Percentiles rank a stretch among this genome's conserved stretches.
phyloP scores from a whole-genome alignment of 371 early-diverging fungal species.

The Apophysomyces ossiformis region DNA sequence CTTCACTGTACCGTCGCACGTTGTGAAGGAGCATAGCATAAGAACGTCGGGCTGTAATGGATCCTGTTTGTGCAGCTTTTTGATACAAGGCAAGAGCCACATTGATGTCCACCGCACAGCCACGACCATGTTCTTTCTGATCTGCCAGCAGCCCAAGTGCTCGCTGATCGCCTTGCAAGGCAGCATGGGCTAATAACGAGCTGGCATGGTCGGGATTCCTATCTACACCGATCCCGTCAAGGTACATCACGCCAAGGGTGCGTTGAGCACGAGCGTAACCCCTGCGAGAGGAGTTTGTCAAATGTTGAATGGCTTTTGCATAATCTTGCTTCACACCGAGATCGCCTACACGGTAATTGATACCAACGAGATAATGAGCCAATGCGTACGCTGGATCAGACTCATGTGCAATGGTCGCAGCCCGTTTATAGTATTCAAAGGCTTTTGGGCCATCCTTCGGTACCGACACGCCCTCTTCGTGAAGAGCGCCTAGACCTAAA shows the following conservation, averaged over 20 bases:
- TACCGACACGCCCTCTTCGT: slow-evolving; percentile 35
- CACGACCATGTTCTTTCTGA: background rate
- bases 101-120: slow-evolving; percentile 6
- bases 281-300: slow-evolving; percentile 25
- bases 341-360: slow-evolving; percentile 31
- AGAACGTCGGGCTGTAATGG: slow-evolving; percentile 13
- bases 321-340: slow-evolving; percentile 27
- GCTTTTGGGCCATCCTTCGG: slow-evolving; percentile 20
- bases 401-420: slow-evolving; percentile 9
- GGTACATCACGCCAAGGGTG: slow-evolving; percentile 40
- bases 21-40: slow-evolving; percentile 19
- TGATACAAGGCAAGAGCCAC: slow-evolving; percentile 11
- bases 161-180: background rate
- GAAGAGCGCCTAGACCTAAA: slow-evolving; percentile 32
- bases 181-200: background rate
- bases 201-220: slow-evolving; percentile 13
- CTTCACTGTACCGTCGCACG: slow-evolving; percentile 8
- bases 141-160: background rate
- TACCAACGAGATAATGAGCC: slow-evolving; percentile 40
- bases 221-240: slow-evolving; percentile 19
- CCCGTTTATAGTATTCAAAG: slow-evolving; percentile 27
- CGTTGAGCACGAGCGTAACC: slow-evolving; percentile 38
- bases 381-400: slow-evolving; percentile 13
- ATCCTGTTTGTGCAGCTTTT: slow-evolving; percentile 11
- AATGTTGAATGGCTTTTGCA: slow-evolving; percentile 27